Percentiles rank a stretch among this genome's conserved stretches.
Conservation (phyloP, 1,284 basidiomycete species). For the Trichosporon asahii region DNA sequence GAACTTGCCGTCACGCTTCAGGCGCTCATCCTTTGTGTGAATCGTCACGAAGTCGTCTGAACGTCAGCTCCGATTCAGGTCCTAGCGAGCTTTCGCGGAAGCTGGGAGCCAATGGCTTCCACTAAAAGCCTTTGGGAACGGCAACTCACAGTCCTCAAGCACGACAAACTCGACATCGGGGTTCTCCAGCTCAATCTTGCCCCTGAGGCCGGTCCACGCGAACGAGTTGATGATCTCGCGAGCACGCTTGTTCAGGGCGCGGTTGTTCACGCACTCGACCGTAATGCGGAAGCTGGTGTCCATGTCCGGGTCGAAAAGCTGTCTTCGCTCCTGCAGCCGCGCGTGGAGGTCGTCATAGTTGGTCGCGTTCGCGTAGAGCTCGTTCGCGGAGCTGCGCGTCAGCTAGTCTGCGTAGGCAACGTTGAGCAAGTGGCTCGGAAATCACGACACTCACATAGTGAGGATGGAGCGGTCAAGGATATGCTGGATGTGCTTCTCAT, state of each 20-base stretch:
- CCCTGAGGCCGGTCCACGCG: constrained; percentile 67
- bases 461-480: constrained; percentile 76
- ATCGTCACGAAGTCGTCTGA: constrained; percentile 35
- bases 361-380: constrained; percentile 67
- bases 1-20: constrained; percentile 63
- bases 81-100: neutral
- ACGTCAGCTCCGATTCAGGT: neutral
- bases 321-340: constrained; percentile 55
- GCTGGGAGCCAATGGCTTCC: no score
- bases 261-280: constrained; percentile 66
- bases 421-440: no score
- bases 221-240: constrained; percentile 72
- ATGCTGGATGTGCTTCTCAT: constrained; percentile 68
- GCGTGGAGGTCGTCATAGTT: constrained; percentile 67
- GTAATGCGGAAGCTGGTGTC: constrained; percentile 75
- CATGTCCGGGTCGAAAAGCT: constrained; percentile 62
- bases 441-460: constrained; percentile 62
- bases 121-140: no score
- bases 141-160: constrained; percentile 85
- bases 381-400: constrained; percentile 64
- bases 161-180: constrained; percentile 75
- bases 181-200: constrained; percentile 75
- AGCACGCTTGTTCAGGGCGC: constrained; percentile 15
- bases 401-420: neutral
- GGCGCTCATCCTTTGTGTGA: constrained; percentile 29